Conservation (phyloP, 202 grass and related monocot species). For the Carex arenaria region DNA sequence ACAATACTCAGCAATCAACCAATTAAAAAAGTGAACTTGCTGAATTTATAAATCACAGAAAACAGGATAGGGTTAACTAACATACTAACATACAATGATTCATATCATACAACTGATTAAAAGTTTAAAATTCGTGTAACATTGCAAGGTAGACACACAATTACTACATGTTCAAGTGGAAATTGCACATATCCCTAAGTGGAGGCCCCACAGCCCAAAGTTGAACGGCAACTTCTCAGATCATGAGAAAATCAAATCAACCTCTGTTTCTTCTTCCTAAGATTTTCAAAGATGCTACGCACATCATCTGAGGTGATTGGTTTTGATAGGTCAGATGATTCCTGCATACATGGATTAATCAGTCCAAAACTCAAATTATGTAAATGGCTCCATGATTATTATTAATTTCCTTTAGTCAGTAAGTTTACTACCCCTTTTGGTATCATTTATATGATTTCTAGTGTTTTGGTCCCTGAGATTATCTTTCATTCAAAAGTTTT, state of each 20-base stretch:
- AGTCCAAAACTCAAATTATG: not conserved
- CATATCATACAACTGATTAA: not conserved
- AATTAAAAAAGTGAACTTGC: not conserved
- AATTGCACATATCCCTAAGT: not conserved
- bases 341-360: constrained; percentile 33
- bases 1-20: not conserved
- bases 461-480: too few relatives aligned
- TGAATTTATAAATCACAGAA: not conserved
- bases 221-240: not conserved
- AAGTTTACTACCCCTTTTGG: not conserved
- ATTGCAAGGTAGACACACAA: not conserved
- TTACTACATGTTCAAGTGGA: not conserved
- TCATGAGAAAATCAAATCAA: constrained; percentile 25
- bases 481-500: too few relatives aligned
- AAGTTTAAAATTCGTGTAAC: not conserved
- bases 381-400: not conserved
- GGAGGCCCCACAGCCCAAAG: not conserved
- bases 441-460: not conserved
- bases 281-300: constrained; percentile 72
- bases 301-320: constrained; percentile 84
- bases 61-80: not conserved
- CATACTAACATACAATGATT: not conserved
- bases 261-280: constrained; percentile 97
- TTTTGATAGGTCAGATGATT: constrained; percentile 76
- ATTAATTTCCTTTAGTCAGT: constrained; percentile 6